Evolutionary conservation across 352 stramenopile species (phyloP).

Genomic region (Globisporangium middletonii): DNA sequence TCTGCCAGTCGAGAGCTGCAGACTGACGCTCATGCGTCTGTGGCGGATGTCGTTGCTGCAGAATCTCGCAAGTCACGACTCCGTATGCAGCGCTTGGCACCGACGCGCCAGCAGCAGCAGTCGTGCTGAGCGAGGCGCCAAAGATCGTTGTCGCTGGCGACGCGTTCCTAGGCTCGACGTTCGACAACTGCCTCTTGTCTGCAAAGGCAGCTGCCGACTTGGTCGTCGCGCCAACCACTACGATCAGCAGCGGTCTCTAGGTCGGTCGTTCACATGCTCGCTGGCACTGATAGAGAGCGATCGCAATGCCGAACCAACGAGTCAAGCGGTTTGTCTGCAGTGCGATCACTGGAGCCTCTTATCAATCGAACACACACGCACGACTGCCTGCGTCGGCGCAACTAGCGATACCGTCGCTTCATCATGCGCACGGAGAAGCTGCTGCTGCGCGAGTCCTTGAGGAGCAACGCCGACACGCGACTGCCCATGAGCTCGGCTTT

Average conservation of each 20-base stretch:
- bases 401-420: conserved; percentile 6
- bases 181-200: conserved; percentile 68
- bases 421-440: conserved; percentile 3
- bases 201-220: conserved; percentile 32
- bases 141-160: conserved; percentile 62
- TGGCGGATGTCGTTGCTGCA: conserved; percentile 10
- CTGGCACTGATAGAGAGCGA: not conserved
- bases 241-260: conserved; percentile 32
- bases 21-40: not conserved
- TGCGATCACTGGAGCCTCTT: no score
- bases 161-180: conserved; percentile 57
- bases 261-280: not conserved
- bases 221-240: conserved; percentile 13
- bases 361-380: no score
- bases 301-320: not conserved
- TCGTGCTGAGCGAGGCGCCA: conserved; percentile 45
- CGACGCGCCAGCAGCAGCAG: conserved; percentile 6
- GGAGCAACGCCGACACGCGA: conserved; percentile 6
- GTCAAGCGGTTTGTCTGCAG: no score
- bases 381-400: not conserved
- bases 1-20: not conserved
- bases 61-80: conserved; percentile 59
- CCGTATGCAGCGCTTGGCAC: conserved; percentile 26
- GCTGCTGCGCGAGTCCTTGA: not conserved
- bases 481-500: conserved; percentile 5